phyloP scores from a whole-genome alignment of 495 filamentous ascomycete species.

The Halenospora varia region DNA sequence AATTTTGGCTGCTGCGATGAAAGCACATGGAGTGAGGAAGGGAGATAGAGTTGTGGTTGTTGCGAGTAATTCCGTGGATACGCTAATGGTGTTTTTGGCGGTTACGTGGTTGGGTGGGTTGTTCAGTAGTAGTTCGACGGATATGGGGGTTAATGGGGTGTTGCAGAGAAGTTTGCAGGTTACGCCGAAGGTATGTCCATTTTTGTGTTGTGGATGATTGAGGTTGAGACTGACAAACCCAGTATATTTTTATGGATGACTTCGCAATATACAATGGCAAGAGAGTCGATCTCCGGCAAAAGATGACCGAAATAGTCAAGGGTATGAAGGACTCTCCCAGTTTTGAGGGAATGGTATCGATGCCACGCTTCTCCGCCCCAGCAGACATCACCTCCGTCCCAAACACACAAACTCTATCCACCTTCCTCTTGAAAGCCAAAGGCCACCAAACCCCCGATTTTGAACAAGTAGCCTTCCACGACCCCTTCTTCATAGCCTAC shows the following conservation, averaged over 20 bases:
- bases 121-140: conserved; percentile 68
- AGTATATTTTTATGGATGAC: conserved; percentile 76
- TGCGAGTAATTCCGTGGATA: conserved; percentile 69
- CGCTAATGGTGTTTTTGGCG: conserved; percentile 61
- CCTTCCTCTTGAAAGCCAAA: conserved; percentile 46
- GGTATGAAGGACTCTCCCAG: conserved; percentile 55
- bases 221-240: background rate
- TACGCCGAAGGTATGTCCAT: conserved; percentile 43
- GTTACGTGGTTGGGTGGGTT: conserved; percentile 62
- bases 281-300: conserved; percentile 61
- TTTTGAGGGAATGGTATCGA: conserved; percentile 60
- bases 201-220: background rate
- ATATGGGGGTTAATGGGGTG: conserved; percentile 76
- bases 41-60: conserved; percentile 73
- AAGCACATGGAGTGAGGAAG: conserved; percentile 54
- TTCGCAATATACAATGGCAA: conserved; percentile 75
- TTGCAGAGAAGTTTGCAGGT: conserved; percentile 70
- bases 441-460: conserved; percentile 41
- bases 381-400: conserved; percentile 55
- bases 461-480: conserved; percentile 56
- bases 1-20: conserved; percentile 56
- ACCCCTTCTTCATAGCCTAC: conserved; percentile 71
- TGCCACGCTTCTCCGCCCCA: conserved; percentile 58
- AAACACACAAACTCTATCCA: conserved; percentile 44
- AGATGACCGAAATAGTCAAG: conserved; percentile 62